Evolutionary conservation across 306 rosid species (phyloP).

Genomic region (Pueraria montana): DNA sequence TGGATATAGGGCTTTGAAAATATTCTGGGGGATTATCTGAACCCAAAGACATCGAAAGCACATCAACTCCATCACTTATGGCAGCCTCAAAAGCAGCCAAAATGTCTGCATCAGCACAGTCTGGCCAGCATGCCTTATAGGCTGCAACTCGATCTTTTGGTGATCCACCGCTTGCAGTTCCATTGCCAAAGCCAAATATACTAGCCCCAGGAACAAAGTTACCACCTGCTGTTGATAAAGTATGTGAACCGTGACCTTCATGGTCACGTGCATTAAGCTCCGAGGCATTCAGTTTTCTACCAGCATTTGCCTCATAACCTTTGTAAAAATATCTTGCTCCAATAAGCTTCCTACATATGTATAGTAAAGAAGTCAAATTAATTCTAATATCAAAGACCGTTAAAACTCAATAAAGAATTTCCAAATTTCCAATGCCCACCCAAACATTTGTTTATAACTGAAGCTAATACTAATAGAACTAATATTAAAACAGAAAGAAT

Average conservation of each 20-base stretch:
- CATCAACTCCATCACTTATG: conserved; percentile 80
- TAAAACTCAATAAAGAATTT: not conserved
- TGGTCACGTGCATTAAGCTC: conserved; percentile 59
- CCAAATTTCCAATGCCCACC: not conserved
- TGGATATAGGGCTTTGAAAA: conserved; percentile 36
- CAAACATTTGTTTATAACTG: not conserved
- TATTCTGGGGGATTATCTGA: not conserved
- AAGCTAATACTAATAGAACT: no score
- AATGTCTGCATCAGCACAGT: conserved; percentile 74
- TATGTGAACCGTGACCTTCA: conserved; percentile 88
- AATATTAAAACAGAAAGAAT: no score
- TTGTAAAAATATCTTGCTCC: conserved; percentile 81
- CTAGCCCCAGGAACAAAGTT: conserved; percentile 57
- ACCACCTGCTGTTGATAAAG: conserved; percentile 93
- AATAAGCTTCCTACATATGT: conserved; percentile 68
- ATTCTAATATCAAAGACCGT: not conserved
- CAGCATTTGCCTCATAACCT: conserved; percentile 42
- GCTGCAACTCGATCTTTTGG: conserved; percentile 82
- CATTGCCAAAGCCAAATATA: conserved; percentile 70
- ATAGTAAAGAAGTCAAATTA: not conserved
- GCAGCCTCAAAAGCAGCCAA: conserved; percentile 84
- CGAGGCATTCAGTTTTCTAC: not conserved
- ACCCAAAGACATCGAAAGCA: conserved; percentile 68
- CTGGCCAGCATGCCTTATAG: conserved; percentile 85
- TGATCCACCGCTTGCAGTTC: conserved; percentile 93